Conservation (phyloP, 2,329 filamentous ascomycete species). For the Corinectria fuckeliana region DNA sequence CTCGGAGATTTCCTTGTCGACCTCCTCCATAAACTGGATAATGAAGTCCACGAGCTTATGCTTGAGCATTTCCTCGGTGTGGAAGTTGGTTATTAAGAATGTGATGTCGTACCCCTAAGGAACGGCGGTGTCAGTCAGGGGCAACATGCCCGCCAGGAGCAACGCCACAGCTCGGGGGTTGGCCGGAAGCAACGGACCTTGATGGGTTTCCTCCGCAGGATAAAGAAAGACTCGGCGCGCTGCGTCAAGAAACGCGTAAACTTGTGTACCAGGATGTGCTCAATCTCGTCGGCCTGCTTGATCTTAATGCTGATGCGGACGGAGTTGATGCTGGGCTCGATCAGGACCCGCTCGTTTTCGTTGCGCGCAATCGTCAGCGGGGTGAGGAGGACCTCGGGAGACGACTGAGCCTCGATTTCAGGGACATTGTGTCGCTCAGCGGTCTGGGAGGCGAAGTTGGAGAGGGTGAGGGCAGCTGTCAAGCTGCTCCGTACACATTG, state of each 20-base stretch:
- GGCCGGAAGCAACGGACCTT: constrained; percentile 66
- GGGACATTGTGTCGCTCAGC: constrained; percentile 98
- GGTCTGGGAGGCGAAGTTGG: constrained; percentile 97
- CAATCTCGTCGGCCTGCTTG: constrained; percentile 99
- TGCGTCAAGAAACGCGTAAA: constrained; percentile 91
- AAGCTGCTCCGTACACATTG: constrained; percentile 95
- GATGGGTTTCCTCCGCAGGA: constrained; percentile 91
- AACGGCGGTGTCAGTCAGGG: constrained; percentile 34
- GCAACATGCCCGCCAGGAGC: constrained; percentile 26
- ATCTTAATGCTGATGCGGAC: constrained; percentile 98
- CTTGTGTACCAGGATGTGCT: constrained; percentile 97
- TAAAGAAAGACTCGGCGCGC: constrained; percentile 91
- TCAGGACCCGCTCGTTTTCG: constrained; percentile 94
- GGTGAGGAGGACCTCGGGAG: constrained; percentile 92
- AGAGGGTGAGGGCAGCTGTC: constrained; percentile 84
- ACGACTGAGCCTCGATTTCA: constrained; percentile 91
- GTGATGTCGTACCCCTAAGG: constrained; percentile 94
- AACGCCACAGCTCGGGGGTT: constrained; percentile 15
- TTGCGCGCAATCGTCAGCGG: constrained; percentile 91
- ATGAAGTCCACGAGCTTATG: constrained; percentile 99
- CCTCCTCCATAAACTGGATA: constrained; percentile 99
- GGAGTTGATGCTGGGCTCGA: constrained; percentile 96
- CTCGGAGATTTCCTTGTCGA: constrained; percentile 99
- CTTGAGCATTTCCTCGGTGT: constrained; percentile 98
- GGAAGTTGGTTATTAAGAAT: constrained; percentile 98